Percentiles rank a stretch among this genome's conserved stretches.
Conservation (phyloP, 2,329 filamentous ascomycete species). For the Zymoseptoria crescenta region DNA sequence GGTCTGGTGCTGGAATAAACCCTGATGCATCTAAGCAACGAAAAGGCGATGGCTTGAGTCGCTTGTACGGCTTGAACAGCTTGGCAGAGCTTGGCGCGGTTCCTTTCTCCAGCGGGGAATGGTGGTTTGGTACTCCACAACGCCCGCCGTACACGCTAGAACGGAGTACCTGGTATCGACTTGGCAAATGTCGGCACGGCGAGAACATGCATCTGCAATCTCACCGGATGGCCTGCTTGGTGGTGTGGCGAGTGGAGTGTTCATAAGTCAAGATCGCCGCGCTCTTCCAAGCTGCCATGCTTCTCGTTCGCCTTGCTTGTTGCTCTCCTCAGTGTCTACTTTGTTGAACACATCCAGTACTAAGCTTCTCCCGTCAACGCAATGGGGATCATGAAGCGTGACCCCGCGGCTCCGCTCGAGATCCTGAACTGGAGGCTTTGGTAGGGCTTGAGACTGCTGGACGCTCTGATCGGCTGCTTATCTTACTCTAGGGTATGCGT, state of each 20-base stretch:
- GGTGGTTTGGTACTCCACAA: neutral
- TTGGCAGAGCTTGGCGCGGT: neutral
- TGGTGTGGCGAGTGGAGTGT: neutral
- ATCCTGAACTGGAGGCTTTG: constrained; percentile 71
- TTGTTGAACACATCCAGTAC: neutral
- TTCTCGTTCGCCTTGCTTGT: neutral
- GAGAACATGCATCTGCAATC: neutral
- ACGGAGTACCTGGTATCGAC: neutral
- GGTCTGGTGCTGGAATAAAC: neutral
- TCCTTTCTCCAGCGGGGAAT: neutral
- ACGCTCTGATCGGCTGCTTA: neutral
- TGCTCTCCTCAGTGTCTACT: neutral
- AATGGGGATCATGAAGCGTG: constrained; percentile 27
- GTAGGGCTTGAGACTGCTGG: constrained; percentile 32
- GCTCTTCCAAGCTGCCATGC: neutral
- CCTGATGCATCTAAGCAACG: neutral
- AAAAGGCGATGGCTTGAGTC: neutral
- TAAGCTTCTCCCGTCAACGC: constrained; percentile 11
- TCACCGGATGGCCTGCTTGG: neutral
- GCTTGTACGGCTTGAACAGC: neutral
- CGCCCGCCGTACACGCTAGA: neutral
- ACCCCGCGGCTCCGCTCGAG: constrained; percentile 58
- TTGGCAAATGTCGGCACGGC: neutral
- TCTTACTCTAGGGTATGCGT: neutral
- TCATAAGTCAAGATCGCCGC: neutral